Evolutionary conservation across 106 monocot genomes (phyloP), one percentile per base, ranked within the genome.

Genomic region (Phalaenopsis equestris): DNA sequence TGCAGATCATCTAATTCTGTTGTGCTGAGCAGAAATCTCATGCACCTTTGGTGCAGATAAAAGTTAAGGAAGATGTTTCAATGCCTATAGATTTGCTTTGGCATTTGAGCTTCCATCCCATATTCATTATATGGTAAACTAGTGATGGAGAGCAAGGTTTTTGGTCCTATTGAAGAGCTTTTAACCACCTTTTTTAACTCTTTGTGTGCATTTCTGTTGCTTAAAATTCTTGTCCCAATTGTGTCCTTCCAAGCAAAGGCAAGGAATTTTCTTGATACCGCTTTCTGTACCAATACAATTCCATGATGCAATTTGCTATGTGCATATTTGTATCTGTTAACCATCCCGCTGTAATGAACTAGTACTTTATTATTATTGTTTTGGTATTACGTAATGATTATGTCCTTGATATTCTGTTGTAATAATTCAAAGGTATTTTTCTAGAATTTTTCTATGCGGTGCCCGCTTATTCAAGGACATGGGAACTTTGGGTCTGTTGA

Each of bases 401-500:
- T 70, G 30, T 36, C 38, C 70, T 43, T 74, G 68, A 17, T 23
- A 68, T 16, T 41, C 41, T 55, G 15, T 4, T 49, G 16, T 41
- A 42, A 45, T 81, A 67, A 42, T 79, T 48, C 14, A 58, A 77
- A 23, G 45, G 43, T 49, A 30, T 21, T 73, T 82, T 58, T 89
- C 37, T 72, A 98, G 99, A 90, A 93, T 76, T 99, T 99, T 56
- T 95, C 99, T 36, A 23, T 99, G 93, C 82, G 93, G 12, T 91
- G 39, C 19, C 95, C 93, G 42, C 94, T 99, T n/a, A 91, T 99
- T 81, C 86, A 79, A 76, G 99, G 99, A 17, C 95, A 95, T 88
- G 99, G 99, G 72, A 99, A 99, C 81, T 99, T 99, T 85, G 99
- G 99, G 76, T 99, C 99, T 48, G 84, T 99, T 84, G 99, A 99